Evolutionary conservation across 1,139 yeast species (phyloP).

Genomic region (Candida tropicalis): DNA sequence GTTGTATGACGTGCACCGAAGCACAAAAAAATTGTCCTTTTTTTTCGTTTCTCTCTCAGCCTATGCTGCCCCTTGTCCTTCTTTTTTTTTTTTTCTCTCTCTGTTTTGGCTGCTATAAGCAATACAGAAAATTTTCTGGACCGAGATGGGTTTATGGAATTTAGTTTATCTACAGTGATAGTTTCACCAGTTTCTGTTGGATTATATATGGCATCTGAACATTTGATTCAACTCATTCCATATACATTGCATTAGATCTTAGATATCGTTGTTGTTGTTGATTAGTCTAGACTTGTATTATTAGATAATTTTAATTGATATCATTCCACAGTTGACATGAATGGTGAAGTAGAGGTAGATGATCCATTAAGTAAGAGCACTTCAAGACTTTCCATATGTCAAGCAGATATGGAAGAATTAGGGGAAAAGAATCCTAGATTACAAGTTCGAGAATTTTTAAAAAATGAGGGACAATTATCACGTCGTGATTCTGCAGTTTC

Average conservation of each 20-base stretch:
- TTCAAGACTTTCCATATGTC: slow-evolving; percentile 32
- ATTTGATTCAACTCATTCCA: too few relatives aligned
- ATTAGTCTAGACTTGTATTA: background rate
- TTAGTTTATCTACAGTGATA: too few relatives aligned
- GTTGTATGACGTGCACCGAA: background rate
- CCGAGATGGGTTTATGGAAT: too few relatives aligned
- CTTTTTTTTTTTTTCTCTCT: too few relatives aligned
- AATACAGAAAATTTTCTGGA: too few relatives aligned
- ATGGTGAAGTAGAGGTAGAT: slow-evolving; percentile 9
- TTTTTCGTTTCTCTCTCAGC: too few relatives aligned
- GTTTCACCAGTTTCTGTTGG: too few relatives aligned
- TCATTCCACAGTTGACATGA: slow-evolving; percentile 1
- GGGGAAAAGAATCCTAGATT: slow-evolving; percentile 20
- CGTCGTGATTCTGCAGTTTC: slow-evolving; percentile 32
- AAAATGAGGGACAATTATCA: background rate
- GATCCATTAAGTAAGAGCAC: slow-evolving; percentile 29
- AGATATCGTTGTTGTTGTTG: too few relatives aligned
- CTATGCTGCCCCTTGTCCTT: too few relatives aligned
- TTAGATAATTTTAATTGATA: background rate
- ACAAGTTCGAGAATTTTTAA: slow-evolving; percentile 22
- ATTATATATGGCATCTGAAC: too few relatives aligned
- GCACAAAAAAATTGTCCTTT: background rate
- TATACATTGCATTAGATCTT: too few relatives aligned
- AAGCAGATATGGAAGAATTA: slow-evolving; percentile 21
- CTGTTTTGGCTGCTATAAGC: too few relatives aligned